Percentiles rank a stretch among this genome's conserved stretches.
Evolutionary conservation across 352 stramenopile genomes (phyloP).

Genomic region (Phytophthora cryptogea): DNA sequence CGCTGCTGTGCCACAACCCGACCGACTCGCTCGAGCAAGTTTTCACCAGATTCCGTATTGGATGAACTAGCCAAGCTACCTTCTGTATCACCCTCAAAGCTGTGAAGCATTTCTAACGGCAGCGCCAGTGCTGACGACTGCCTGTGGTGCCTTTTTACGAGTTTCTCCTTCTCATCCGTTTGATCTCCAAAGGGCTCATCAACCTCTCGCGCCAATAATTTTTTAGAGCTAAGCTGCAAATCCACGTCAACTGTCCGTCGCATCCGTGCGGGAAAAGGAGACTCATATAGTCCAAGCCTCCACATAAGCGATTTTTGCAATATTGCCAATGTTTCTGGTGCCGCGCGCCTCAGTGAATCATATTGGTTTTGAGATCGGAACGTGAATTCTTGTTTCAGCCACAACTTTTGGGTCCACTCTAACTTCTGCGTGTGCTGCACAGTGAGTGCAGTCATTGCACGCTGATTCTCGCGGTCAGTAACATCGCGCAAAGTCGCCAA

Average conservation of each 20-base stretch:
- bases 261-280: slow-evolving; percentile 64
- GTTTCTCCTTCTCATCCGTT: slow-evolving; percentile 6
- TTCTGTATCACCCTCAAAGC: slow-evolving; percentile 39
- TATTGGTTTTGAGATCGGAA: slow-evolving; percentile 75
- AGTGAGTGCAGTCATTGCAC: slow-evolving; percentile 23
- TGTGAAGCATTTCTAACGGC: slow-evolving; percentile 47
- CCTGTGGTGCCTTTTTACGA: slow-evolving; percentile 3
- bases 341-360: slow-evolving; percentile 30
- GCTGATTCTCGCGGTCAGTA: slow-evolving; percentile 40
- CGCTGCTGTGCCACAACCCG: slow-evolving; percentile 72
- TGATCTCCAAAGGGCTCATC: background rate
- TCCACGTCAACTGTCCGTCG: slow-evolving; percentile 61
- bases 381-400: slow-evolving; percentile 66
- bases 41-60: slow-evolving; percentile 33
- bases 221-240: slow-evolving; percentile 32
- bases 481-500: slow-evolving; percentile 62
- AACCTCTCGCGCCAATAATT: slow-evolving; percentile 16
- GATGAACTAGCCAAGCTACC: slow-evolving; percentile 25
- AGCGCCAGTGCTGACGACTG: slow-evolving; percentile 31
- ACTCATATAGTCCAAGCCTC: slow-evolving; percentile 66
- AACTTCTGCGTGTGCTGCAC: slow-evolving; percentile 29
- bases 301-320: slow-evolving; percentile 45
- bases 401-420: slow-evolving; percentile 62
- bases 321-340: slow-evolving; percentile 34
- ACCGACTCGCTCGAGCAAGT: slow-evolving; percentile 70